Evolutionary conservation across 805 yeast species (phyloP).

Genomic region (Torulaspora delbrueckii): DNA sequence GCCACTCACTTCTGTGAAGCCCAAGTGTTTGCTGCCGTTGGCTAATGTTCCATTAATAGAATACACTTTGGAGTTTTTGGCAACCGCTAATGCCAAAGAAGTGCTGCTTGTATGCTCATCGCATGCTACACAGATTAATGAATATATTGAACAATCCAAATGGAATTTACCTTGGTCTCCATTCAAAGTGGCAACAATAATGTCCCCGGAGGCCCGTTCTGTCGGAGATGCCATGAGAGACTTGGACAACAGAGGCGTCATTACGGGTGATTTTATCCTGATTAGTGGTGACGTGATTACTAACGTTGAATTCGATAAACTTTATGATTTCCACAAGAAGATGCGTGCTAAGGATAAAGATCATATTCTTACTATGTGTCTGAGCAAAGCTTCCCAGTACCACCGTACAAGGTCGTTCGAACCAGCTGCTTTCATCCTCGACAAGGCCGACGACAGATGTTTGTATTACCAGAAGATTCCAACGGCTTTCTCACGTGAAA

Average conservation of each 20-base stretch:
- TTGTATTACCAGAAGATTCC: conserved; percentile 79
- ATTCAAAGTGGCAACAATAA: conserved; percentile 70
- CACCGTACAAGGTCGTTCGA: conserved; percentile 84
- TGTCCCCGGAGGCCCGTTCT: conserved; percentile 80
- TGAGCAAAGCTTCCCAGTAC: conserved; percentile 75
- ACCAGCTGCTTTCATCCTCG: conserved; percentile 81
- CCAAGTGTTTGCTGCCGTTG: conserved; percentile 86
- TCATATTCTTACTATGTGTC: conserved; percentile 90
- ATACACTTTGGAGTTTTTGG: conserved; percentile 89
- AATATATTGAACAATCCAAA: conserved; percentile 67
- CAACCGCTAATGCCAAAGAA: conserved; percentile 84
- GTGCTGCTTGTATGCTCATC: conserved; percentile 86
- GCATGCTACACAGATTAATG: conserved; percentile 84
- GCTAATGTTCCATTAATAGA: conserved; percentile 93
- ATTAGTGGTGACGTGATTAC: conserved; percentile 96
- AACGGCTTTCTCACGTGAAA: conserved; percentile 42
- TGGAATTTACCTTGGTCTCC: conserved; percentile 73
- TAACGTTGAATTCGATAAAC: conserved; percentile 73
- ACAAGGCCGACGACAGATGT: conserved; percentile 68
- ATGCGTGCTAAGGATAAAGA: conserved; percentile 76
- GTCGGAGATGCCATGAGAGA: conserved; percentile 98
- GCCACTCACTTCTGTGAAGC: conserved; percentile 82
- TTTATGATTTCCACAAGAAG: conserved; percentile 65
- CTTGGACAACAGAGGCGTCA: conserved; percentile 82
- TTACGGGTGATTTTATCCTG: conserved; percentile 82